A percentile compares a stretch with the other conserved stretches of the same genome.
Evolutionary conservation across 2,329 filamentous ascomycete species (phyloP).

Genomic region (Aspergillus cejpii): DNA sequence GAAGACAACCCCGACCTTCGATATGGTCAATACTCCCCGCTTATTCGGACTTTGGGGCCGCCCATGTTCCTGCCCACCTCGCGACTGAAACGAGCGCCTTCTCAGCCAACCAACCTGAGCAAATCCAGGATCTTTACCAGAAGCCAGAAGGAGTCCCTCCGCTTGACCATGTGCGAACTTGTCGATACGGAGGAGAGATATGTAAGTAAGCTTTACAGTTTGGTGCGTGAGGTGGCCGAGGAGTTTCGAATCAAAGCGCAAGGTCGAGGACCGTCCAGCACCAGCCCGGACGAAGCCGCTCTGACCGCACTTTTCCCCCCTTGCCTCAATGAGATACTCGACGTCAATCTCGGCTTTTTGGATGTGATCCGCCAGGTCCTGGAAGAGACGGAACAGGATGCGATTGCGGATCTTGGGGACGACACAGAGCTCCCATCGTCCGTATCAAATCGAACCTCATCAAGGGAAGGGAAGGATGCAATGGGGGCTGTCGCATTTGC

Average conservation of each 20-base stretch:
- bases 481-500: conserved; percentile 73
- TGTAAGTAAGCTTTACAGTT: conserved; percentile 75
- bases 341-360: conserved; percentile 75
- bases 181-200: conserved; percentile 93
- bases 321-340: conserved; percentile 71
- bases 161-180: conserved; percentile 82
- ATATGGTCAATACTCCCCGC: conserved; percentile 69
- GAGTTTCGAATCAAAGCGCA: conserved; percentile 69
- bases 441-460: conserved; percentile 41
- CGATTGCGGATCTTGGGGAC: conserved; percentile 66
- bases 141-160: conserved; percentile 74
- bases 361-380: conserved; percentile 67
- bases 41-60: conserved; percentile 75
- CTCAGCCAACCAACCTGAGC: conserved; percentile 73
- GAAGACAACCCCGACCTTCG: conserved; percentile 41
- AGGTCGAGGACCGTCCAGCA: conserved; percentile 52
- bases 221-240: conserved; percentile 72
- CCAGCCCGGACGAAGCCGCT: conserved; percentile 65
- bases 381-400: conserved; percentile 75
- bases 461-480: conserved; percentile 55
- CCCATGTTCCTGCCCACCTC: conserved; percentile 81
- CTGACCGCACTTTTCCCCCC: conserved; percentile 72
- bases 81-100: conserved; percentile 75
- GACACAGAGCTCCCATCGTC: conserved; percentile 45
- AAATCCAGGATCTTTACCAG: conserved; percentile 69